Conservation (phyloP, 2,329 filamentous ascomycete species). For the Endothia cerciana region DNA sequence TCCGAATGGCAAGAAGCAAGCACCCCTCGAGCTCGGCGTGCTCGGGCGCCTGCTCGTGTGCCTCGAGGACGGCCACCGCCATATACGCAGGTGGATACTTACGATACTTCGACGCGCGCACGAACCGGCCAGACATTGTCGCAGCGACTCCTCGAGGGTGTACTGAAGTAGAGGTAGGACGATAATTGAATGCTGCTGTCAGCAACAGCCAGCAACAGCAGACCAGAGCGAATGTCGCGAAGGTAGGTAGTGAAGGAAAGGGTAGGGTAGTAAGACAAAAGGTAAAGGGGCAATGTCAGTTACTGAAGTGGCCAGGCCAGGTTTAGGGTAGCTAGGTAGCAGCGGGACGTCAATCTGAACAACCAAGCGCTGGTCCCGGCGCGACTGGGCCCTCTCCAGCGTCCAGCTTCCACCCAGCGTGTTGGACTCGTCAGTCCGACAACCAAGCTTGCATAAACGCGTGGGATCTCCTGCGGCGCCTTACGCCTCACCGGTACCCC, state of each 20-base stretch:
- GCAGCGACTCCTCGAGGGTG: slow-evolving; percentile 11
- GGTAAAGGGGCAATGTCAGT: slow-evolving; percentile 13
- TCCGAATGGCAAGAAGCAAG: slow-evolving; percentile 25
- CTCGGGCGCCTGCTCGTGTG: slow-evolving; percentile 28
- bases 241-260: slow-evolving; percentile 2
- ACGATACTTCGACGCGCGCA: slow-evolving; percentile 72
- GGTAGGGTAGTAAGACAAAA: slow-evolving; percentile 4
- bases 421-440: background rate
- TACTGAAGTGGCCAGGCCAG: slow-evolving; percentile 1
- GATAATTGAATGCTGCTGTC: slow-evolving; percentile 11
- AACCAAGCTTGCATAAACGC: background rate
- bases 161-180: background rate
- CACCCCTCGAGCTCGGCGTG: slow-evolving; percentile 6
- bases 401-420: background rate
- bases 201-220: slow-evolving; percentile 9
- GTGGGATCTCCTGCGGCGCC: background rate
- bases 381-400: background rate
- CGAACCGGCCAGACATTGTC: slow-evolving; percentile 66
- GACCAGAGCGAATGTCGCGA: background rate
- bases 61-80: slow-evolving; percentile 30
- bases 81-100: slow-evolving; percentile 40
- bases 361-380: background rate
- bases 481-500: background rate
- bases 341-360: slow-evolving; percentile 10
- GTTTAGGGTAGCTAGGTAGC: slow-evolving; percentile 2